Evolutionary conservation across 129 eudicot species (phyloP).

Genomic region (Pseudognaphalium luteoalbum): DNA sequence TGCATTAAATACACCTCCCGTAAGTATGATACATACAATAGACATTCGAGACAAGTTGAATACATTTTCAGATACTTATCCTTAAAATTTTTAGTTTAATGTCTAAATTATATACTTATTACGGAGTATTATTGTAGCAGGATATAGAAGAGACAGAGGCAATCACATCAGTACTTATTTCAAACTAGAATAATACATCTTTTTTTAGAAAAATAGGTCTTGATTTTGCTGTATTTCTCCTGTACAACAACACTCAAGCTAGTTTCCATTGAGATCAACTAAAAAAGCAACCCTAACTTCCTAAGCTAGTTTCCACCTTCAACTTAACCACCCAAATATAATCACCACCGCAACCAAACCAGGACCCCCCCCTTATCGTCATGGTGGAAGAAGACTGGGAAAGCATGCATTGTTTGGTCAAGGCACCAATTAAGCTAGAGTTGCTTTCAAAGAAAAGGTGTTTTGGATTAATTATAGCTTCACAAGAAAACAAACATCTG

Average conservation of each 20-base stretch:
- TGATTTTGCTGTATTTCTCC: slow-evolving; percentile 16
- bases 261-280: slow-evolving; percentile 22
- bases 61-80: no score
- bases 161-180: slow-evolving; percentile 5
- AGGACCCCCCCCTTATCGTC: slow-evolving; percentile 24
- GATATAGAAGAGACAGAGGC: not conserved
- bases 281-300: slow-evolving; percentile 1
- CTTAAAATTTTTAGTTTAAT: no score
- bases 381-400: slow-evolving; percentile 35
- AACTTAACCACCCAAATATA: slow-evolving; percentile 16
- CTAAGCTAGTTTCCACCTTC: slow-evolving; percentile 8
- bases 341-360: not conserved
- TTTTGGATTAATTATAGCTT: slow-evolving; percentile 26
- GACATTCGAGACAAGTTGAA: no score
- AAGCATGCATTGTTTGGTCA: slow-evolving; percentile 42
- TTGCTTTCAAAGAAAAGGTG: slow-evolving; percentile 40
- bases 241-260: slow-evolving; percentile 19
- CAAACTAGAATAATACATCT: not conserved
- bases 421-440: slow-evolving; percentile 30
- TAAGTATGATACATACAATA: no score
- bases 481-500: slow-evolving; percentile 20
- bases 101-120: no score
- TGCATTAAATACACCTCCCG: no score
- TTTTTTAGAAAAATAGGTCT: not conserved
- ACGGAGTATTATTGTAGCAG: not conserved